Conservation (phyloP, 1,284 basidiomycete species). For the Moesziomyces parantarcticus region DNA sequence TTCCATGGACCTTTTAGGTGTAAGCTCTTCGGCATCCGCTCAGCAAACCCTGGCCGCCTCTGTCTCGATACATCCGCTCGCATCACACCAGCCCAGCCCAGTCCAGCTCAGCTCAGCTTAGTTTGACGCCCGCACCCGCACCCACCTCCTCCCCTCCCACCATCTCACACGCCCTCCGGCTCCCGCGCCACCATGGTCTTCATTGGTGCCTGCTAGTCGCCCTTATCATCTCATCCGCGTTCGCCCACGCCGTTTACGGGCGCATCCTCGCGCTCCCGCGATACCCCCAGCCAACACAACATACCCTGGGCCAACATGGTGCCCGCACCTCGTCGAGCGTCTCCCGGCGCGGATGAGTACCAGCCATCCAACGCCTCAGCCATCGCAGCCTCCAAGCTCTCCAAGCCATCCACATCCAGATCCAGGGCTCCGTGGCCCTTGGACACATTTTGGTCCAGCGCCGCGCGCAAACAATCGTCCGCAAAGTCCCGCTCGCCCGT, state of each 20-base stretch:
- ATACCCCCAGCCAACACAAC: too few species aligned
- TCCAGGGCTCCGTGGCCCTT: conserved; percentile 37
- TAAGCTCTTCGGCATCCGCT: background rate
- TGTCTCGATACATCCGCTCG: background rate
- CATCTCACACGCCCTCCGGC: background rate
- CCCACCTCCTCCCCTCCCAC: background rate
- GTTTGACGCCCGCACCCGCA: too few species aligned
- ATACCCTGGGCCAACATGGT: background rate
- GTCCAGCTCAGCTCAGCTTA: background rate
- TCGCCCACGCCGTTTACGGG: background rate
- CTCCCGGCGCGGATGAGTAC: background rate
- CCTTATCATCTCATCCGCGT: background rate
- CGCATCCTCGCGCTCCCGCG: too few species aligned
- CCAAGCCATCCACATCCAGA: conserved; percentile 14
- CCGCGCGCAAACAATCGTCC: conserved; percentile 10
- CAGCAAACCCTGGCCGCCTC: background rate
- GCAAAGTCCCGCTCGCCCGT: conserved; percentile 16
- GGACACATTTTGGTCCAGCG: conserved; percentile 42
- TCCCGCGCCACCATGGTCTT: background rate
- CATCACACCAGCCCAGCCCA: background rate
- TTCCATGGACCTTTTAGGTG: background rate
- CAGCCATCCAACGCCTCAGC: conserved; percentile 5
- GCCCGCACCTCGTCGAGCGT: background rate
- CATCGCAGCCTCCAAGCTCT: conserved; percentile 11
- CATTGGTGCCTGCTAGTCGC: background rate